phyloP scores from a whole-genome alignment of 306 rosid species.

The Rosa multiflora region DNA sequence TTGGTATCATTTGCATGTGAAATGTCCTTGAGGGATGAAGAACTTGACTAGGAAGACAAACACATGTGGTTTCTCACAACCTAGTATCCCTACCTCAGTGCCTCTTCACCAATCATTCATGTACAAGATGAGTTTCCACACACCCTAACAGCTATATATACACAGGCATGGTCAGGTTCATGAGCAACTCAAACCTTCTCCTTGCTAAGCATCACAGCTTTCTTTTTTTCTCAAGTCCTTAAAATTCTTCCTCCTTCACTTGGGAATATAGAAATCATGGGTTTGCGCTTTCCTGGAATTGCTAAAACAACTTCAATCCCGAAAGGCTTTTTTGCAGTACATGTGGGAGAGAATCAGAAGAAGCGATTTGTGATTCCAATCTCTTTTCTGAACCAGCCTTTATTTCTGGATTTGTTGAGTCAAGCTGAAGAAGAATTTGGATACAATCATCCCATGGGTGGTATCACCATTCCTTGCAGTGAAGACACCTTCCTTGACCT shows the following conservation, averaged over 20 bases:
- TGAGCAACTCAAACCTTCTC: not conserved
- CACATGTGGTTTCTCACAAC: not conserved
- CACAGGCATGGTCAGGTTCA: not conserved
- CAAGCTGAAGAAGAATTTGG: not conserved
- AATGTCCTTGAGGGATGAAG: not conserved
- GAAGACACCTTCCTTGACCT: not conserved
- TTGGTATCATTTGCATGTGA: not conserved
- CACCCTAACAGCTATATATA: not conserved
- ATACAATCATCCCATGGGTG: not conserved
- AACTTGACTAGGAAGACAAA: not conserved
- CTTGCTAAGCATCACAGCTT: not conserved
- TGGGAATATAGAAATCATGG: not conserved
- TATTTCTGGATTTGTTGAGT: not conserved
- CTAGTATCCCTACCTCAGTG: not conserved
- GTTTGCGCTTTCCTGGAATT: not conserved
- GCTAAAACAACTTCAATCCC: not conserved
- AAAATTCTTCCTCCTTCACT: not conserved
- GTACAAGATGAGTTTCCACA: not conserved
- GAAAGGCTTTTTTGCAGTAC: not conserved
- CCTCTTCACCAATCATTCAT: not conserved
- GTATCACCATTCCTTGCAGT: not conserved
- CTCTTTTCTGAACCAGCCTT: not conserved
- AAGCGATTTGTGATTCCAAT: slow-evolving; percentile 3
- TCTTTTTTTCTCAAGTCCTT: not conserved
- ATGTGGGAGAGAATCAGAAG: not conserved